A percentile compares a stretch with the other conserved stretches of the same genome.
Conservation (phyloP, 345 rosid species). For the Iberis pinnata region DNA sequence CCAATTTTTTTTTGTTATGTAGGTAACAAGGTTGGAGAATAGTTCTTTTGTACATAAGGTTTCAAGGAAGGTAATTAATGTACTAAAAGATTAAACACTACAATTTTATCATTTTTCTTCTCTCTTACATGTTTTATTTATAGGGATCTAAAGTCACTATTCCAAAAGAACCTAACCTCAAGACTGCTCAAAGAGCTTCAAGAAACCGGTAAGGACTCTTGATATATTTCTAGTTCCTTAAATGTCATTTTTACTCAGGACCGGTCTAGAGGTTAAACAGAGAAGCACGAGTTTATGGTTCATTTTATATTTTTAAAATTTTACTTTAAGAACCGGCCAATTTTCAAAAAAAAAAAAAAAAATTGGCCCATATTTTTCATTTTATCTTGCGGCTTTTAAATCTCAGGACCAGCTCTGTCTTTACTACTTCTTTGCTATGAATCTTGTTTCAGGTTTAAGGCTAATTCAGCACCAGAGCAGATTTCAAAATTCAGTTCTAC, state of each 20-base stretch:
- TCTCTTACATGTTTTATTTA: background rate
- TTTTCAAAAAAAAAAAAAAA: too few relatives aligned
- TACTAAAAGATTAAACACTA: background rate
- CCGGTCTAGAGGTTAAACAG: too few relatives aligned
- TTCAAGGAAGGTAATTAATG: constrained; percentile 27
- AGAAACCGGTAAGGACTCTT: constrained; percentile 17
- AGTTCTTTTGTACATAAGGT: constrained; percentile 48
- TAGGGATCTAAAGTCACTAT: constrained; percentile 26
- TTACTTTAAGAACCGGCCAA: too few relatives aligned
- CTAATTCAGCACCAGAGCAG: constrained; percentile 25
- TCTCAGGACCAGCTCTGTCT: too few relatives aligned
- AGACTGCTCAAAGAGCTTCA: constrained; percentile 28
- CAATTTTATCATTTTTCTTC: background rate
- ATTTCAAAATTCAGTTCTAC: constrained; percentile 4
- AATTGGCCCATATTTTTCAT: too few relatives aligned
- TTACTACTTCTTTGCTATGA: constrained; percentile 3
- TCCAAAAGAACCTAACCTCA: constrained; percentile 31
- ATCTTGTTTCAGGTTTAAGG: constrained; percentile 26
- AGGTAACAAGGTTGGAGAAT: constrained; percentile 61
- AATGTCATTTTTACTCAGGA: background rate
- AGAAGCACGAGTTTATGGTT: too few relatives aligned
- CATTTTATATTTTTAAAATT: too few relatives aligned
- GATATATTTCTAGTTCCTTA: background rate
- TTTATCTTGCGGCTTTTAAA: too few relatives aligned
- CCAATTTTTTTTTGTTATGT: constrained; percentile 20